phyloP scores from a whole-genome alignment of 176 grass and related monocot genomes.

The Calamus simplicifolius region DNA sequence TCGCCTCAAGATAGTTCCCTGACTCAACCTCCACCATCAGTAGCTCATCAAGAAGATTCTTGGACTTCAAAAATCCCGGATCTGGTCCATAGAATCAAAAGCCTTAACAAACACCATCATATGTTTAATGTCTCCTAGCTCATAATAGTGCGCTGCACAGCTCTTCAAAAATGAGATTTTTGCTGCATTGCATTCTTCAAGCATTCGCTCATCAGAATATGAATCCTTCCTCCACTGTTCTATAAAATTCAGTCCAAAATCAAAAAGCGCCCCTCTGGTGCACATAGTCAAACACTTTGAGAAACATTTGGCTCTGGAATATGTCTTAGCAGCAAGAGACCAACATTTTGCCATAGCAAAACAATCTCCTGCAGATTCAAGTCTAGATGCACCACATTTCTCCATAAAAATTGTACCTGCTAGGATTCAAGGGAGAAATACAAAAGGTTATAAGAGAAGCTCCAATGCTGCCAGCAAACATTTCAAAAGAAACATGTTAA shows the following conservation, averaged over 20 bases:
- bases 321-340: slow-evolving; percentile 48
- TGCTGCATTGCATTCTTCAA: slow-evolving; percentile 14
- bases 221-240: slow-evolving; percentile 36
- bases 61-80: slow-evolving; percentile 41
- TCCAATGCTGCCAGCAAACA: no score
- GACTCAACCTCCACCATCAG: slow-evolving; percentile 55
- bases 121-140: slow-evolving; percentile 36
- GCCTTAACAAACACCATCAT: slow-evolving; percentile 61
- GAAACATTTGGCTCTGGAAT: slow-evolving; percentile 61
- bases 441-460: no score
- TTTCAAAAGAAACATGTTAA: no score
- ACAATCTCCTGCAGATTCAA: slow-evolving; percentile 66
- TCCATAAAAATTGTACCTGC: slow-evolving; percentile 64
- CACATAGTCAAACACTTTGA: slow-evolving; percentile 49
- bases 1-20: slow-evolving; percentile 61
- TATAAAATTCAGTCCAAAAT: slow-evolving; percentile 34
- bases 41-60: slow-evolving; percentile 46
- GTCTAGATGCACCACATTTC: slow-evolving; percentile 54
- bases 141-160: slow-evolving; percentile 34
- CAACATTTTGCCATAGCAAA: slow-evolving; percentile 38
- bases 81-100: slow-evolving; percentile 46
- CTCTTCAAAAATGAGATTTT: slow-evolving; percentile 39
- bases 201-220: slow-evolving; percentile 12
- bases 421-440: background rate
- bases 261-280: slow-evolving; percentile 44